These are phyloP conservation scores for Arthrobotrys megalospora DNA, from an alignment of 2,329 filamentous ascomycete genomes.

Conservation along the genomic window DNA sequence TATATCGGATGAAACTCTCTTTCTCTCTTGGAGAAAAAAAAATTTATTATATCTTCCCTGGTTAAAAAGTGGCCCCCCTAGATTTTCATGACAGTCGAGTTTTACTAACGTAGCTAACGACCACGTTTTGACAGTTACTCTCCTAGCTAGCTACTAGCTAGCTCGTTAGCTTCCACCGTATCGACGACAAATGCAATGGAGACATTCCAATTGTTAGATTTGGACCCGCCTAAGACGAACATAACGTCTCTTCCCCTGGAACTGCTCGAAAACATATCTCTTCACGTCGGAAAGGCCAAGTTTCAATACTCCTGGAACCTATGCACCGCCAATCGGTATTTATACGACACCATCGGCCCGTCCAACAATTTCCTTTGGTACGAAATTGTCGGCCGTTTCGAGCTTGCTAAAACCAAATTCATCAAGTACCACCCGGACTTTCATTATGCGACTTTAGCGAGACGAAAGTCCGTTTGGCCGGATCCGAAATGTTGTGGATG, in stretches of 20 bases:
- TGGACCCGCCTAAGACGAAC: not conserved
- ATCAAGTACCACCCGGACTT: slow-evolving; percentile 23
- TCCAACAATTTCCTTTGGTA: slow-evolving; percentile 34
- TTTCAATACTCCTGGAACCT: not conserved
- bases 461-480: slow-evolving; percentile 15
- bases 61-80: too few relatives aligned
- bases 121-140: too few relatives aligned
- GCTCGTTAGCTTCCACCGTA: not conserved
- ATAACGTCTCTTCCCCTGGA: slow-evolving; percentile 21
- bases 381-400: slow-evolving; percentile 9
- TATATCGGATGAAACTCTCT: slow-evolving; percentile 9
- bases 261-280: slow-evolving; percentile 26
- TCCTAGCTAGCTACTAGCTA: too few relatives aligned
- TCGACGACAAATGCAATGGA: not conserved
- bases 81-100: too few relatives aligned
- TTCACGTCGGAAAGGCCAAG: not conserved
- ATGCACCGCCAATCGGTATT: not conserved
- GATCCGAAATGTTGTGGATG: slow-evolving; percentile 19
- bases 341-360: slow-evolving; percentile 17
- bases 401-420: slow-evolving; percentile 8
- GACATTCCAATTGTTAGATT: not conserved
- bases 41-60: not conserved
- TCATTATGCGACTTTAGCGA: slow-evolving; percentile 18
- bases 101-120: too few relatives aligned
- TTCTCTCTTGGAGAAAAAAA: not conserved